Evolutionary conservation across 257 asterid species (phyloP), one percentile per base, ranked within the genome.

Genomic region (Solanum megistacrolobum): DNA sequence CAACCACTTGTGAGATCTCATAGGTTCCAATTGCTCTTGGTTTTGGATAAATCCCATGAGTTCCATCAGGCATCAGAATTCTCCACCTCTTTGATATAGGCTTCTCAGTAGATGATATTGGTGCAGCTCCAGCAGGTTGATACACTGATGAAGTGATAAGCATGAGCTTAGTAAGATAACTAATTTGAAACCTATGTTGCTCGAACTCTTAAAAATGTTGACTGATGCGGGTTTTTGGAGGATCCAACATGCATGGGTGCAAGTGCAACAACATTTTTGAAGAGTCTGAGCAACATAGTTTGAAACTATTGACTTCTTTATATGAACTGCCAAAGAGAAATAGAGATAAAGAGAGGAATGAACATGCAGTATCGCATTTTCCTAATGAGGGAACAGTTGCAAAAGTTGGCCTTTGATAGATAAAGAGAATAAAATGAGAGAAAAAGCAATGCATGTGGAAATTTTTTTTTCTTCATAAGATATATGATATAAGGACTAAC

Each of bases 61-160:
- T 93, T 39, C 94, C 99, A 91, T 95, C 94, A 4, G 99, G 98
- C 91, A 97, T 85, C 18, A 97, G 91, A 81, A 97, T 96, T 89
- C 98, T 93, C 98, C 98, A 97, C 84, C 96, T 92, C 91, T 94
- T 97, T n/a, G 99, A 97, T 86, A 97, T 92, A 21, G 98, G 98
- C 90, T 91, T 96, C 32, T 94, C 95, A 0, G 98, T 97, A n/a
- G 99, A 92, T 10, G 99, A 96, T 69, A 91, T 83, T 34, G 99
- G 98, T 7, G 95, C 92, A 75, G 86, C 86, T 41, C 98, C 98
- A 88, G 90, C 92, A 29, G 98, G 98, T 90, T 96, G 98, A 88
- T 94, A 97, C 68, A 86, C 98, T 96, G 94, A 88, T 85, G 89
- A 83, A 60, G 35, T 48, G 18, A 81, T 46, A 46, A 27, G 32